Percentiles rank a stretch among this genome's conserved stretches.
These are phyloP conservation scores for Pythium scleroteichum DNA, from an alignment of 352 stramenopile species.

Conservation along the genomic window DNA sequence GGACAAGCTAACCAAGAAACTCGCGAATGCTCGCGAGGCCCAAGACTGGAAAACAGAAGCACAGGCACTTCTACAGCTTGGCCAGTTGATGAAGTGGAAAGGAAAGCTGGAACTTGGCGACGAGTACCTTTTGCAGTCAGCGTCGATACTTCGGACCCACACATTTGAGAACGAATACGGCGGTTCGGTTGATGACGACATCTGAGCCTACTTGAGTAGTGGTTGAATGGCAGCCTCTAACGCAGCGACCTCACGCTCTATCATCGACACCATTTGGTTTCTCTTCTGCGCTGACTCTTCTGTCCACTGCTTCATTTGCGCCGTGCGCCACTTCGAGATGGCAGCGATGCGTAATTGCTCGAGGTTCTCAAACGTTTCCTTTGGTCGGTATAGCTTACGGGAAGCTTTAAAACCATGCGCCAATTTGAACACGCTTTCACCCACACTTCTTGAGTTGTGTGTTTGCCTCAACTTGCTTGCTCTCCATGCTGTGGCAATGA, in stretches of 20 bases:
- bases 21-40: constrained; percentile 40
- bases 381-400: constrained; percentile 13
- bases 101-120: constrained; percentile 46
- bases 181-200: constrained; percentile 9
- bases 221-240: constrained; percentile 15
- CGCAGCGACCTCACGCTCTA: constrained; percentile 13
- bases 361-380: constrained; percentile 24
- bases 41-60: constrained; percentile 67
- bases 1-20: constrained; percentile 65
- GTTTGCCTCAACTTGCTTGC: not conserved
- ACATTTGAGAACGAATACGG: constrained; percentile 48
- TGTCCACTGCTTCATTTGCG: constrained; percentile 19
- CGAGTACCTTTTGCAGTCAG: constrained; percentile 52
- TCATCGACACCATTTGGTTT: constrained; percentile 5
- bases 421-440: constrained; percentile 11
- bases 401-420: constrained; percentile 17
- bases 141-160: constrained; percentile 48
- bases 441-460: not conserved
- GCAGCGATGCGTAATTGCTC: constrained; percentile 18
- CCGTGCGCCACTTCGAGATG: constrained; percentile 23
- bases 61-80: constrained; percentile 60
- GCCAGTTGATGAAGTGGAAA: constrained; percentile 80
- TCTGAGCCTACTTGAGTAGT: not conserved
- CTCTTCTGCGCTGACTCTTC: constrained; percentile 8
- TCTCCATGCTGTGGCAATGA: constrained; percentile 48